Evolutionary conservation across 139 green algal species (phyloP), one percentile per base, ranked within the genome.

Genomic region (Gonium pectorale): DNA sequence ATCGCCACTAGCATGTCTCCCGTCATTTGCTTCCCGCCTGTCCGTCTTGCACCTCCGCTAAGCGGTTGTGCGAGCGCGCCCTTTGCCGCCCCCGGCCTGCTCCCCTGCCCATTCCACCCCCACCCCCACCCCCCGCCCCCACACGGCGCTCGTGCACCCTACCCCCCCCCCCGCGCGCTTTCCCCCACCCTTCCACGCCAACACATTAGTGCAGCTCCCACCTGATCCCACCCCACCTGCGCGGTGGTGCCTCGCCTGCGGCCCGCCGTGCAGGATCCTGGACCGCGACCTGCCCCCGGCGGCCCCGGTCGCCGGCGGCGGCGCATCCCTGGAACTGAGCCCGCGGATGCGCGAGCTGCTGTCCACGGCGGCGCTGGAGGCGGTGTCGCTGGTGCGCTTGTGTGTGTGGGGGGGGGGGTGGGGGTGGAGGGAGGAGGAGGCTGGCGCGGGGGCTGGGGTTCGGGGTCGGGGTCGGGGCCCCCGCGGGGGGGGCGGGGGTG

Each of bases 241-340:
- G 67, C 67, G 9, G 8, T 74, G 67, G 67, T 74, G 40, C 21
- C 22, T 51, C 21, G 8, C 21, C 24, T 31, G 59, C 22, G 59
- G 13, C 7, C 7, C 22, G 59, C 8, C 22, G 59, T n/a, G 62
- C 33, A 77, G 68, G 68, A n/a, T 77, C 2, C 7, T 77, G 0
- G 68, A 77, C 43, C 40, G 68, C 43, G 68, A 77, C 68, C 68
- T 77, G 43, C 68, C 68, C 2, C 29, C 60, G 26, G 29, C n/a
- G 11, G n/a, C 11, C 29, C n/a, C 62, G 19, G 29, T 9, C 40
- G 9, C 11, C 41, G 67, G 67, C 38, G 21, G 64, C 35, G 33
- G 64, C 64, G n/a, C n/a, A n/a, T n/a, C n/a, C n/a, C n/a, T n/a
- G n/a, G n/a, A n/a, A n/a, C 31, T 11, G 11, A 19, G 64, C 64